phyloP scores from a whole-genome alignment of 768 basidiomycete species.

The Lactifluus volemus region DNA sequence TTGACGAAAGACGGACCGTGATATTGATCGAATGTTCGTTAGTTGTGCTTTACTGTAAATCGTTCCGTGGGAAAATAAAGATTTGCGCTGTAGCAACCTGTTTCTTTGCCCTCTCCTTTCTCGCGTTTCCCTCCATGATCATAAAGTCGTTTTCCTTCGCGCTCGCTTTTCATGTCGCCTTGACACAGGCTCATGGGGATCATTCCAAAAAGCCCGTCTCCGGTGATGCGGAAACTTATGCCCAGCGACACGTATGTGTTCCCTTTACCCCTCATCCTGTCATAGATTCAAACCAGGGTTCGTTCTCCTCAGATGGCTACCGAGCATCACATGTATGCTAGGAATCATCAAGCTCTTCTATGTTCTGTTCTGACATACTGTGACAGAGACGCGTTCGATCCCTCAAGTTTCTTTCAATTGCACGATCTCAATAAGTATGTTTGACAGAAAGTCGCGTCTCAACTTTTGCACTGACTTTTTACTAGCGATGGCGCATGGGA shows the following conservation, averaged over 20 bases:
- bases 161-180: slow-evolving; percentile 1
- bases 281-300: background rate
- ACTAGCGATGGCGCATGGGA: slow-evolving; percentile 75
- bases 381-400: slow-evolving; percentile 69
- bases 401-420: slow-evolving; percentile 86
- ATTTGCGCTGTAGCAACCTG: background rate
- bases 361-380: slow-evolving; percentile 4
- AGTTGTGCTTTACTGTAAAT: too few relatives aligned
- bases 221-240: slow-evolving; percentile 43
- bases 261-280: background rate
- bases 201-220: slow-evolving; percentile 9
- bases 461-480: slow-evolving; percentile 3
- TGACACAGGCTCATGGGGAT: slow-evolving; percentile 46
- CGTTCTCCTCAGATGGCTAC: slow-evolving; percentile 61
- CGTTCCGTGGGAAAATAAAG: background rate
- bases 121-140: slow-evolving; percentile 2
- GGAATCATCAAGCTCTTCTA: background rate
- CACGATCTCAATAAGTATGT: slow-evolving; percentile 84
- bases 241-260: slow-evolving; percentile 77
- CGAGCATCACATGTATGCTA: slow-evolving; percentile 73
- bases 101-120: background rate
- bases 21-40: too few relatives aligned
- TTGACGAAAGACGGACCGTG: background rate
- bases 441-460: background rate
- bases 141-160: slow-evolving; percentile 8